Conservation (phyloP, 495 filamentous ascomycete species). For the Coniosporium apollinis region DNA sequence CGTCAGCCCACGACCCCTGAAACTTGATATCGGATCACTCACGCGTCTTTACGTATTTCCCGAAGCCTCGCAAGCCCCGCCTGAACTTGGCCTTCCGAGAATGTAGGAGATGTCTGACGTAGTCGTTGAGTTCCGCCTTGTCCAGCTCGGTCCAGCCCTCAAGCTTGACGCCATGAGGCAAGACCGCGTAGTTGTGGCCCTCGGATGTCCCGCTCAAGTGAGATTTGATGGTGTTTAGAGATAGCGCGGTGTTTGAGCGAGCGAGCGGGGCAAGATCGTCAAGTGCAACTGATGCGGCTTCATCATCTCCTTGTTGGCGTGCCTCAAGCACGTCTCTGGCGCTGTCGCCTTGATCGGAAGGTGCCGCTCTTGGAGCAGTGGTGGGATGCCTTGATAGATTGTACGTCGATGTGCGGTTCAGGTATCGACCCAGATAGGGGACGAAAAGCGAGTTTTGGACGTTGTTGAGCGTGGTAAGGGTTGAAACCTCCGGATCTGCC, state of each 20-base stretch:
- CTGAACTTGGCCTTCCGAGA: constrained; percentile 61
- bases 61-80: constrained; percentile 55
- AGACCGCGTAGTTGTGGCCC: constrained; percentile 40
- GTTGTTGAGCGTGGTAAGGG: constrained; percentile 14
- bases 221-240: constrained; percentile 31
- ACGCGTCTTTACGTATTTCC: constrained; percentile 53
- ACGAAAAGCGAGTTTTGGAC: constrained; percentile 17
- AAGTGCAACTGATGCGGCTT: constrained; percentile 7
- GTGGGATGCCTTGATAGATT: constrained; percentile 38
- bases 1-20: constrained; percentile 5
- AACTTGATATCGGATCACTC: constrained; percentile 15
- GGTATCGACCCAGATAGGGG: constrained; percentile 13
- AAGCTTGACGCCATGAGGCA: constrained; percentile 46
- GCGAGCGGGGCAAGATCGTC: constrained; percentile 2
- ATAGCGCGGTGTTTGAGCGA: constrained; percentile 8
- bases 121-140: constrained; percentile 56
- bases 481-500: constrained; percentile 14
- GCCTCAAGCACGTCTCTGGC: constrained; percentile 1
- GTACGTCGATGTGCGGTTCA: constrained; percentile 61
- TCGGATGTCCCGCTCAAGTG: constrained; percentile 26
- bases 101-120: constrained; percentile 69
- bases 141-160: constrained; percentile 55
- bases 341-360: neutral
- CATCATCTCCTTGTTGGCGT: constrained; percentile 1
- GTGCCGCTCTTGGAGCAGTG: constrained; percentile 8